Base-by-base conservation (phyloP, 192 early-diverging fungal genomes). In the Umbelopsis sp. region DNA sequence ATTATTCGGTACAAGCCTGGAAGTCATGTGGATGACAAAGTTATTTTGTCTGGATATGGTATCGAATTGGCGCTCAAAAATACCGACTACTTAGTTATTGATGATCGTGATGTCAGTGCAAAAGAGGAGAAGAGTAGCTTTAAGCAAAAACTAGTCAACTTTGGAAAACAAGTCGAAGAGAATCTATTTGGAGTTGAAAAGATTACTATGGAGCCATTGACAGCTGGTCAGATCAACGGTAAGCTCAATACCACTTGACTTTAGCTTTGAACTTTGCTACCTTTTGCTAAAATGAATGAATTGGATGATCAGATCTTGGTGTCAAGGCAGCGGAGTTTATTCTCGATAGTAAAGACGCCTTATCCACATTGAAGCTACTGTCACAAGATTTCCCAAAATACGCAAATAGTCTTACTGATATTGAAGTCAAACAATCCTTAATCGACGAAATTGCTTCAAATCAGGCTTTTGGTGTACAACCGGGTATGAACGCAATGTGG, bases 11-110 rank as follows among this genome's bases (percentile, higher is more conserved):
- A 93, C 54, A 83, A 86, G 50, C 91, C 91, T 11, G 72, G 87
- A 0, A 25, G 62, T 31, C 53, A 25, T 24, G 53, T 26, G 2
- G 45, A n/a, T 45, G 45, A 44, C 2, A 78, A 74, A 17, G 71
- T 96, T 24, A 73, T 83, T 12, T 78, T 99, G 29, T 78, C 90
- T 12, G 98, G 98, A 68, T 99, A 97, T 69, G 96, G 96, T 2
- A 95, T 95, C 10, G 95, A 96, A 76, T 83, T 99, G 44, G 91
- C 89, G 14, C 72, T 99, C n/a, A 99, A 99, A 81, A 97, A 88
- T 65, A 95, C 95, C 9, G 98, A 99, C 75, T 99, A 99, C 82
- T 92, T 94, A 78, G 96, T 96, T 21, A 91, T 92, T 45, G 97
- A 99, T 71, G 97, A 99, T 78, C 90, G 96, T 24, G 85, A 91